These are phyloP conservation scores for Fusarium sp. DNA, from an alignment of 2,329 filamentous ascomycete species.

Conservation along the genomic window DNA sequence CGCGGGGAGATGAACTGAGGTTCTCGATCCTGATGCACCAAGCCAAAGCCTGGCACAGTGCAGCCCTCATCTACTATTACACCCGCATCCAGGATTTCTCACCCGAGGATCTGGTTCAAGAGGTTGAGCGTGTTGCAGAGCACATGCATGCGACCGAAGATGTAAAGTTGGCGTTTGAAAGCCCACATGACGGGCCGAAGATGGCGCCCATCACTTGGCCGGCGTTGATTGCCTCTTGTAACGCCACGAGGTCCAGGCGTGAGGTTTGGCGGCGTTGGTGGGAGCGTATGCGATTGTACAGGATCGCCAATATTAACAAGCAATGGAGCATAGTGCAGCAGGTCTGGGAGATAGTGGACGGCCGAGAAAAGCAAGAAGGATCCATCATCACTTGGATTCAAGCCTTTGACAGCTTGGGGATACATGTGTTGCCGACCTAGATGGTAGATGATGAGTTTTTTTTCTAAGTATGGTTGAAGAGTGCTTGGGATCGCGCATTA, in stretches of 20 bases:
- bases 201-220: conserved; percentile 1
- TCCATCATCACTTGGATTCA: background rate
- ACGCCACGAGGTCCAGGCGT: background rate
- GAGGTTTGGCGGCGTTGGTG: conserved; percentile 13
- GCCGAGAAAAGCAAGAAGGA: background rate
- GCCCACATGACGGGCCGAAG: background rate
- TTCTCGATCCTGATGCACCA: background rate
- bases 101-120: background rate
- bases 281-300: conserved; percentile 8
- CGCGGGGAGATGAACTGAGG: background rate
- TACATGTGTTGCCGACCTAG: background rate
- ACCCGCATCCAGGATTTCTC: background rate
- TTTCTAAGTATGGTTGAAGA: background rate
- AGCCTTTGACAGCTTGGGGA: background rate
- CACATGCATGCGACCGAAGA: background rate
- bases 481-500: background rate
- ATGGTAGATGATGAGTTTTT: background rate
- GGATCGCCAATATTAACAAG: conserved; percentile 11
- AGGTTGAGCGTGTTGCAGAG: background rate
- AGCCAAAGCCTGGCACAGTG: background rate
- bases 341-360: conserved; percentile 5
- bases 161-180: background rate
- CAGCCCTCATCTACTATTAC: background rate
- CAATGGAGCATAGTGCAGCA: conserved; percentile 12
- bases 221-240: background rate